Percentiles rank a stretch among this genome's conserved stretches.
phyloP scores from a whole-genome alignment of 1,284 basidiomycete genomes.

The Kalmanozyma brasiliensis region DNA sequence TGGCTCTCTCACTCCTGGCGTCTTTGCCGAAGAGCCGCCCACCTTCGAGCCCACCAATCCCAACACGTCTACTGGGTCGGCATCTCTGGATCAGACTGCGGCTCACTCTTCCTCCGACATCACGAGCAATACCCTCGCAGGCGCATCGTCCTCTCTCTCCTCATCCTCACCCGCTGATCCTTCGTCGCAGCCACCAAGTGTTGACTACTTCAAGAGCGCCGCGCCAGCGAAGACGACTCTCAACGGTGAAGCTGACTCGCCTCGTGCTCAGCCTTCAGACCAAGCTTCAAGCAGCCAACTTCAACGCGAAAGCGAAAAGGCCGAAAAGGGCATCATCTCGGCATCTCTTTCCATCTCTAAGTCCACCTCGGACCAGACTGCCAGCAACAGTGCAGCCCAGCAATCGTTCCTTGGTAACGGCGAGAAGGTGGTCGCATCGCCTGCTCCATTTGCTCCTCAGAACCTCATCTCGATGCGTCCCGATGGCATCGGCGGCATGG shows the following conservation, averaged over 20 bases:
- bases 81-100: constrained; percentile 9
- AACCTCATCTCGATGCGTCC: constrained; percentile 48
- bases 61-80: constrained; percentile 1
- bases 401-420: constrained; percentile 9
- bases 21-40: constrained; percentile 54
- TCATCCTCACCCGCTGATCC: constrained; percentile 10
- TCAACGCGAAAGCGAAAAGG: constrained; percentile 30
- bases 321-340: constrained; percentile 43
- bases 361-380: constrained; percentile 2
- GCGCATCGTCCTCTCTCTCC: too few species aligned
- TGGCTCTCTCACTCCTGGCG: constrained; percentile 40
- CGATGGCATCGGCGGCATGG: constrained; percentile 61
- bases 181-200: constrained; percentile 16
- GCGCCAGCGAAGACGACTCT: constrained; percentile 9
- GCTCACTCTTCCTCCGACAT: constrained; percentile 10
- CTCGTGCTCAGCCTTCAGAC: not conserved
- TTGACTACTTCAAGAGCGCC: constrained; percentile 35
- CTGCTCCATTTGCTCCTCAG: constrained; percentile 16
- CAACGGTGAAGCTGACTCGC: constrained; percentile 6
- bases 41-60: constrained; percentile 3
- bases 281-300: constrained; percentile 6
- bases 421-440: constrained; percentile 24
- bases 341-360: constrained; percentile 32
- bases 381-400: constrained; percentile 1
- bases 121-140: not conserved